These are phyloP conservation scores for Candida adriatica DNA, from an alignment of 805 yeast genomes.

Conservation along the genomic window DNA sequence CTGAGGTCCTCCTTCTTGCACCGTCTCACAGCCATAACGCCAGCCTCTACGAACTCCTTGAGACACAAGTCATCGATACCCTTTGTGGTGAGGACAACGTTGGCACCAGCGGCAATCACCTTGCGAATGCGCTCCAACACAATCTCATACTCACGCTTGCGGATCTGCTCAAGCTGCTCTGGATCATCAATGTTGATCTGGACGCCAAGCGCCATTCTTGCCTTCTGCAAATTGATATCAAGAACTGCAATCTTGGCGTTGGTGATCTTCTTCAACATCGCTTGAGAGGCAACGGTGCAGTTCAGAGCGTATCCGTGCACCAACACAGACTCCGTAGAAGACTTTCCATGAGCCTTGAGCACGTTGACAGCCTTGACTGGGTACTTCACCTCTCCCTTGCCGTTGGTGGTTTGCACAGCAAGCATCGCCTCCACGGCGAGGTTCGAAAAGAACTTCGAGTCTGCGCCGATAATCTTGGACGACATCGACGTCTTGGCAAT, in stretches of 20 bases:
- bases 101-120: constrained; percentile 79
- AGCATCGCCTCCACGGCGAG: constrained; percentile 94
- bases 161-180: constrained; percentile 87
- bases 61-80: constrained; percentile 97
- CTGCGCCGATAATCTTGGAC: constrained; percentile 91
- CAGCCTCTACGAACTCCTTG: constrained; percentile 83
- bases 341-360: constrained; percentile 94
- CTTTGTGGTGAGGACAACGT: constrained; percentile 91
- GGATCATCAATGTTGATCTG: constrained; percentile 96
- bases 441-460: constrained; percentile 80
- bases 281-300: constrained; percentile 96
- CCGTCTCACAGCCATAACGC: constrained; percentile 88
- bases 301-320: constrained; percentile 94
- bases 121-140: constrained; percentile 64
- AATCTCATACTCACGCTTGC: constrained; percentile 86
- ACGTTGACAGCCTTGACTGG: constrained; percentile 97
- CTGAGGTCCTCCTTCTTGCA: constrained; percentile 95
- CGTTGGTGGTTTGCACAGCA: constrained; percentile 86
- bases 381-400: constrained; percentile 82
- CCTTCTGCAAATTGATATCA: constrained; percentile 91
- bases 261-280: constrained; percentile 71
- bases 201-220: constrained; percentile 97
- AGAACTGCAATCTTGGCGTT: constrained; percentile 82
- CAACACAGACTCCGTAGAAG: constrained; percentile 76
- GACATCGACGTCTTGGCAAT: constrained; percentile 98